A percentile compares a stretch with the other conserved stretches of the same genome.
Evolutionary conservation across 805 yeast species (phyloP).

Genomic region (Barnettozyma siamensis): DNA sequence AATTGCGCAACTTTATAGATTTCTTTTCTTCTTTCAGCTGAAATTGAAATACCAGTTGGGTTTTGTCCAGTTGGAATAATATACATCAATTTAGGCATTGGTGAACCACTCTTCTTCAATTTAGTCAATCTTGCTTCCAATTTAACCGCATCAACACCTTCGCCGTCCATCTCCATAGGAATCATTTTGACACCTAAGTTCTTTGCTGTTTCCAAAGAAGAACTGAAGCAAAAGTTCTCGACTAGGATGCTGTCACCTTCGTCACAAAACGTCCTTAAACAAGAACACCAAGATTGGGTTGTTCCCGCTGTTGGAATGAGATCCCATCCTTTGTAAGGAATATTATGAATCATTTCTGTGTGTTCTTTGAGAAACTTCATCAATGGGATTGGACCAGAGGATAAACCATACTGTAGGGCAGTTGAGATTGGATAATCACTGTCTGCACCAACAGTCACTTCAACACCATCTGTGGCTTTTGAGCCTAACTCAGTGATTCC

Average conservation of each 20-base stretch:
- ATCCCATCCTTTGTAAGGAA: conserved; percentile 64
- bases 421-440: conserved; percentile 66
- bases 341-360: conserved; percentile 43
- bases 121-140: conserved; percentile 53
- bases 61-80: conserved; percentile 95
- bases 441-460: conserved; percentile 23
- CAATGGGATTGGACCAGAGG: conserved; percentile 75
- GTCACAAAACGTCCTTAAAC: conserved; percentile 66
- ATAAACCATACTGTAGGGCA: conserved; percentile 83
- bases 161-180: conserved; percentile 72
- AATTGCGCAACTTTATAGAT: conserved; percentile 75
- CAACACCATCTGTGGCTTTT: conserved; percentile 35
- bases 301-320: conserved; percentile 69
- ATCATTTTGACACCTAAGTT: conserved; percentile 63
- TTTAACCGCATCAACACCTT: conserved; percentile 70
- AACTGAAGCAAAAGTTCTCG: conserved; percentile 80
- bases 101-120: conserved; percentile 53
- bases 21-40: conserved; percentile 66
- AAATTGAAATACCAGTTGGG: conserved; percentile 88
- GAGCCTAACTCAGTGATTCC: conserved; percentile 53
- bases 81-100: conserved; percentile 80
- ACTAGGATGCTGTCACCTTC: conserved; percentile 76
- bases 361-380: conserved; percentile 68
- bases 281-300: conserved; percentile 82
- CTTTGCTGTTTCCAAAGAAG: conserved; percentile 75